These are phyloP conservation scores for Candida ulmi DNA, from an alignment of 805 yeast genomes.

Conservation along the genomic window DNA sequence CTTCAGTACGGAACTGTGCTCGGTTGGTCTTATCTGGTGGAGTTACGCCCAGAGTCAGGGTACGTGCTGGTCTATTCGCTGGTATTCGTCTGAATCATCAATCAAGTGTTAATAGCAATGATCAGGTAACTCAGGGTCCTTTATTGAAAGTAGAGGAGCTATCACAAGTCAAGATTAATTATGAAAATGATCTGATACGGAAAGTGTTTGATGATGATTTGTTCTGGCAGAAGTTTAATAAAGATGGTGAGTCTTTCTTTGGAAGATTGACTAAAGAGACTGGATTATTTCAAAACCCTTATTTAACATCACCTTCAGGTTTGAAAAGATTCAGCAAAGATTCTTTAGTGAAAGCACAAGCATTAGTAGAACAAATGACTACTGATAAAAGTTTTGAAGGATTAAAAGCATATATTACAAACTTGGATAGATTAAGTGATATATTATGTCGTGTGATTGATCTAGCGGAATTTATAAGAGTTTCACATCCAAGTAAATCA, in stretches of 20 bases:
- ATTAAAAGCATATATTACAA: conserved; percentile 45
- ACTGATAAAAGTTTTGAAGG: conserved; percentile 39
- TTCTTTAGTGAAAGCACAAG: conserved; percentile 62
- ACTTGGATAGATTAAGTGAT: conserved; percentile 82
- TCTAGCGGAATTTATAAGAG: conserved; percentile 85
- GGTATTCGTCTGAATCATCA: not conserved
- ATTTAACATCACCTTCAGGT: conserved; percentile 65
- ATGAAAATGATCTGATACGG: conserved; percentile 28
- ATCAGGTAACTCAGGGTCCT: no score
- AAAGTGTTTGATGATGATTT: conserved; percentile 56
- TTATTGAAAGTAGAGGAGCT: no score
- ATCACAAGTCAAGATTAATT: conserved; percentile 6
- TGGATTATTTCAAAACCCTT: conserved; percentile 76
- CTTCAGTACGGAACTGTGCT: no score
- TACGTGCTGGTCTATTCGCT: no score
- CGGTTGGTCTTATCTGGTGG: no score
- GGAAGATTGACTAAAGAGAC: conserved; percentile 23
- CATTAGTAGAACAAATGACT: conserved; percentile 52
- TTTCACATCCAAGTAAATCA: conserved; percentile 70
- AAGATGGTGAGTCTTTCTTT: conserved; percentile 9
- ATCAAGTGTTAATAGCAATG: no score
- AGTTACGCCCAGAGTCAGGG: no score
- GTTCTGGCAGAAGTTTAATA: conserved; percentile 50
- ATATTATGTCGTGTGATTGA: conserved; percentile 89
- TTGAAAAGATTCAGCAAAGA: conserved; percentile 57